Conservation (phyloP, 1,284 basidiomycete species). For the Heterobasidion occidentale region DNA sequence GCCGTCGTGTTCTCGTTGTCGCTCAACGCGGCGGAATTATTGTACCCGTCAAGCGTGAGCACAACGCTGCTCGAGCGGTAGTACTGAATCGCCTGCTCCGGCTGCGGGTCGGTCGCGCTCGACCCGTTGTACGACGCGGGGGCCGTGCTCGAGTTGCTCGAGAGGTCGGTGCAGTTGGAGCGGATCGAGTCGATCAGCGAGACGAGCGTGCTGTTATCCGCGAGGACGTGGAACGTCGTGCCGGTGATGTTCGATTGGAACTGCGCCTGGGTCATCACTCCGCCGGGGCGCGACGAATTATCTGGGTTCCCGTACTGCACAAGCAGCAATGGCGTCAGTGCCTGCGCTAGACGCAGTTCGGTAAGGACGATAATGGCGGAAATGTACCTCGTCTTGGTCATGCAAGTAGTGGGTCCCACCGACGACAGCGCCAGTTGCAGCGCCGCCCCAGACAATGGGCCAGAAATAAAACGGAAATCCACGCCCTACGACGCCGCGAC, state of each 20-base stretch:
- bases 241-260: constrained; percentile 13
- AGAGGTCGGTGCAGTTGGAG: constrained; percentile 7
- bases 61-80: constrained; percentile 19
- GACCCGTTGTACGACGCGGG: constrained; percentile 5
- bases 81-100: neutral
- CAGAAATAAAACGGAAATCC: constrained; percentile 42
- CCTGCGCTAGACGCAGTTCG: neutral
- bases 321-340: neutral
- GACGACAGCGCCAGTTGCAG: constrained; percentile 14
- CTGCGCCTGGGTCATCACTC: constrained; percentile 13
- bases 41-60: constrained; percentile 38
- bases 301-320: constrained; percentile 16
- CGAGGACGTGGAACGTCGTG: constrained; percentile 13
- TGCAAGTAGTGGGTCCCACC: constrained; percentile 35
- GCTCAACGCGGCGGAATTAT: constrained; percentile 24
- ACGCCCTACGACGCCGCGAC: constrained; percentile 20
- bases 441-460: constrained; percentile 46
- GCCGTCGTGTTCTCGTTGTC: constrained; percentile 18
- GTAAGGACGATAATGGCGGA: neutral
- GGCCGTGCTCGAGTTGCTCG: neutral
- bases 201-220: constrained; percentile 17
- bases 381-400: constrained; percentile 25
- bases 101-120: neutral
- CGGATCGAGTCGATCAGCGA: constrained; percentile 14
- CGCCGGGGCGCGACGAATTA: constrained; percentile 20